Percentiles rank a stretch among this genome's conserved stretches.
Conservation (phyloP, 495 filamentous ascomycete species). For the Tuber aestivum region DNA sequence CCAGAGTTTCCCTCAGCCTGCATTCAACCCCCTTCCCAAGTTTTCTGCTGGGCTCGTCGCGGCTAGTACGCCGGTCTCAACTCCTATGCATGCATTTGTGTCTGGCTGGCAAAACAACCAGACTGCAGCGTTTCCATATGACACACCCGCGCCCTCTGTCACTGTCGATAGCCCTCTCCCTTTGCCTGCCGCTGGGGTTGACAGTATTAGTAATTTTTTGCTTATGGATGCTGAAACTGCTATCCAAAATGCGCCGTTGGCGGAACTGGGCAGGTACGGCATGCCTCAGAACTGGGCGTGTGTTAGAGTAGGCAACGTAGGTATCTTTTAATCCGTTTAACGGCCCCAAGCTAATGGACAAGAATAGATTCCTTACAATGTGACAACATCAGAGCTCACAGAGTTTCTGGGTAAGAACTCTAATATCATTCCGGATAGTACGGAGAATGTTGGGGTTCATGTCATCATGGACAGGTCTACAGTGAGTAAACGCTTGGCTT, state of each 20-base stretch:
- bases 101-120: not conserved
- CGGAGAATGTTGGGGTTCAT: constrained; percentile 41
- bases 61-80: not conserved
- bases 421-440: constrained; percentile 40
- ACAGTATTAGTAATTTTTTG: constrained; percentile 29
- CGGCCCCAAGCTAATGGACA: constrained; percentile 1
- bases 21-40: constrained; percentile 5
- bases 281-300: constrained; percentile 41
- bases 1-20: not conserved
- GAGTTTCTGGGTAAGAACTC: constrained; percentile 42
- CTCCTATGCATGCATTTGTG: not conserved
- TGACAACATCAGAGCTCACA: constrained; percentile 37
- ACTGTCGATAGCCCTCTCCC: not conserved
- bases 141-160: constrained; percentile 12
- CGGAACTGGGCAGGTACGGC: constrained; percentile 39
- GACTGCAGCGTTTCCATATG: constrained; percentile 13
- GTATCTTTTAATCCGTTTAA: constrained; percentile 6
- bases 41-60: not conserved
- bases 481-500: constrained; percentile 20
- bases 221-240: constrained; percentile 42
- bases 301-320: constrained; percentile 41
- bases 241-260: constrained; percentile 41
- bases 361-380: constrained; percentile 41
- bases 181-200: constrained; percentile 7
- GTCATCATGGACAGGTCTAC: constrained; percentile 44